Evolutionary conservation across 257 asterid genomes (phyloP).

Genomic region (Leonotis leonurus): DNA sequence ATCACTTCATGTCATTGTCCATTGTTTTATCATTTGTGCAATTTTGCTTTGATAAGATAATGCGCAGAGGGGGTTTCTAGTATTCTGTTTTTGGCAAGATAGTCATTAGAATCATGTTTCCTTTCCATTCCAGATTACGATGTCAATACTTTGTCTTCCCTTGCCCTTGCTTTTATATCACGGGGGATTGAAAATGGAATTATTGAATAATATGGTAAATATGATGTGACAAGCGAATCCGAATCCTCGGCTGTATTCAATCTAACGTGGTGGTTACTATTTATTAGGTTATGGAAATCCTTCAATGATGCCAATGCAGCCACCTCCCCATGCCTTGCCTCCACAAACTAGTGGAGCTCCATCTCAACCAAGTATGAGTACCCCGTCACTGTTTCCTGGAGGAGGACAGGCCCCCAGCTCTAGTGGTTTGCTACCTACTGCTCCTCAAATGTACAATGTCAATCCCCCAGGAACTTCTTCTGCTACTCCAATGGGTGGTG

Average conservation of each 20-base stretch:
- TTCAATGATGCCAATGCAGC: constrained; percentile 31
- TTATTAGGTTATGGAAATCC: constrained; percentile 33
- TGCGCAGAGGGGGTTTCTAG: neutral
- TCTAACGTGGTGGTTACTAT: neutral
- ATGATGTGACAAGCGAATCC: neutral
- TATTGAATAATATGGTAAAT: neutral
- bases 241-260: neutral
- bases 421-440: constrained; percentile 14
- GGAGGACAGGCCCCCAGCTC: constrained; percentile 30
- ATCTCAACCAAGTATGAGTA: constrained; percentile 21
- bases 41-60: neutral
- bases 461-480: constrained; percentile 24
- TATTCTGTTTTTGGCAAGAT: neutral
- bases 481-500: constrained; percentile 17
- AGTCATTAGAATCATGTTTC: neutral
- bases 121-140: neutral
- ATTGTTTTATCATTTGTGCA: neutral
- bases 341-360: constrained; percentile 21
- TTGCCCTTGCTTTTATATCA: neutral
- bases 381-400: constrained; percentile 25
- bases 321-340: constrained; percentile 27
- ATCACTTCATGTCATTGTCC: neutral
- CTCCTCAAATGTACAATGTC: constrained; percentile 23
- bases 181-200: neutral
- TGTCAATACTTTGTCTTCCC: neutral